Conservation (phyloP, 345 rosid species). For the Mallotus nudiflorus region DNA sequence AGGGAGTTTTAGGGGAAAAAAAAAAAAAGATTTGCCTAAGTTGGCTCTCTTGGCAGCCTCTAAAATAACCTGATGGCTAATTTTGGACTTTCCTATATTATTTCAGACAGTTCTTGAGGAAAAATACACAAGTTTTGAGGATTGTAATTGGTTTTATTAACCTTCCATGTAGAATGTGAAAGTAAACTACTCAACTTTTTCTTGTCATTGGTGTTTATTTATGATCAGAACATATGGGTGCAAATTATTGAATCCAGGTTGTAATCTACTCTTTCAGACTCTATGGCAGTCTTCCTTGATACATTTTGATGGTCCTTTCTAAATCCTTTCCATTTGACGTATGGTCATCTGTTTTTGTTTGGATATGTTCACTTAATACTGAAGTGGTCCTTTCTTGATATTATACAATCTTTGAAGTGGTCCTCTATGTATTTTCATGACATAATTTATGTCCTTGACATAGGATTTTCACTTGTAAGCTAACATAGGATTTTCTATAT, state of each 20-base stretch:
- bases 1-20: background rate
- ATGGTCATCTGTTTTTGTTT: constrained; percentile 12
- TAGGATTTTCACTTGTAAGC: constrained; percentile 17
- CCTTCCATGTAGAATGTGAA: background rate
- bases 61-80: background rate
- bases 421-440: constrained; percentile 23
- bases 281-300: constrained; percentile 11
- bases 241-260: constrained; percentile 10
- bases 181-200: background rate
- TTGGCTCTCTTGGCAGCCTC: background rate
- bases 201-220: background rate
- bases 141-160: background rate
- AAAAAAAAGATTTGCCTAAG: background rate
- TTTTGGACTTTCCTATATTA: background rate
- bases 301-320: constrained; percentile 25
- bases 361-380: constrained; percentile 16
- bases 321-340: constrained; percentile 19
- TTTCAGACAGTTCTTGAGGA: background rate
- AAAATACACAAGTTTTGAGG: background rate
- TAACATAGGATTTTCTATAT: constrained; percentile 7
- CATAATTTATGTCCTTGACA: constrained; percentile 13
- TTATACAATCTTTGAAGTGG: constrained; percentile 22
- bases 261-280: background rate
- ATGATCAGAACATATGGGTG: background rate
- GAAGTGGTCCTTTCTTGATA: constrained; percentile 41